Percentiles rank a stretch among this genome's conserved stretches.
These are phyloP conservation scores for Musa balbisiana DNA, from an alignment of 202 grass and related monocot genomes.

Conservation along the genomic window DNA sequence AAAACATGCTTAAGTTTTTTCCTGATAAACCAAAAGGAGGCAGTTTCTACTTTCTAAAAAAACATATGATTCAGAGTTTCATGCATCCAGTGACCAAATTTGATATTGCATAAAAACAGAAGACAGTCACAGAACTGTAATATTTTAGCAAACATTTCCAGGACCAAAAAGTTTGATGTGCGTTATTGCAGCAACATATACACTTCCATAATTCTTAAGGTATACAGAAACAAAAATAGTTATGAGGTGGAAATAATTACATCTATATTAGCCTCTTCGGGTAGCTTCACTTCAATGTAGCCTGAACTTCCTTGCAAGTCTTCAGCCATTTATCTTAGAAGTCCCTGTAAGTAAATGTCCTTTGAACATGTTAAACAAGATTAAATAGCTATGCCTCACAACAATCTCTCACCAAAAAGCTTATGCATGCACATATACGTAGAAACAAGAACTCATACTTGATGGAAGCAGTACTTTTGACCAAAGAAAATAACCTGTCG, in stretches of 20 bases:
- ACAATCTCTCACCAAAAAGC: neutral
- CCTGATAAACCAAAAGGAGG: neutral
- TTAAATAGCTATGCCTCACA: neutral
- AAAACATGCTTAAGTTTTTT: neutral
- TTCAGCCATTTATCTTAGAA: constrained; percentile 9
- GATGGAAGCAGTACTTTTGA: neutral
- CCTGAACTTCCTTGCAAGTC: neutral
- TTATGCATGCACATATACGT: neutral
- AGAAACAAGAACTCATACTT: neutral
- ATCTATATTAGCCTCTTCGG: neutral
- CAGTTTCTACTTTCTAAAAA: neutral
- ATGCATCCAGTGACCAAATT: no score
- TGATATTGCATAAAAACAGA: no score
- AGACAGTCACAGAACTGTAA: no score
- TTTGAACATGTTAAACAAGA: neutral
- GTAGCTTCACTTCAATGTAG: neutral
- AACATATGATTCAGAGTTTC: no score
- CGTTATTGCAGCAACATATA: no score
- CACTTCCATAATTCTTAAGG: neutral
- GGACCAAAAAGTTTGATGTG: no score
- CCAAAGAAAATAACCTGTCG: neutral
- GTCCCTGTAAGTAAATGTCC: neutral
- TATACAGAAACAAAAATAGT: neutral
- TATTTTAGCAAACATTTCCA: no score
- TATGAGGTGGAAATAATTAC: neutral